These are phyloP conservation scores for Metschnikowia dekortorum DNA, from an alignment of 805 yeast species.

Conservation along the genomic window DNA sequence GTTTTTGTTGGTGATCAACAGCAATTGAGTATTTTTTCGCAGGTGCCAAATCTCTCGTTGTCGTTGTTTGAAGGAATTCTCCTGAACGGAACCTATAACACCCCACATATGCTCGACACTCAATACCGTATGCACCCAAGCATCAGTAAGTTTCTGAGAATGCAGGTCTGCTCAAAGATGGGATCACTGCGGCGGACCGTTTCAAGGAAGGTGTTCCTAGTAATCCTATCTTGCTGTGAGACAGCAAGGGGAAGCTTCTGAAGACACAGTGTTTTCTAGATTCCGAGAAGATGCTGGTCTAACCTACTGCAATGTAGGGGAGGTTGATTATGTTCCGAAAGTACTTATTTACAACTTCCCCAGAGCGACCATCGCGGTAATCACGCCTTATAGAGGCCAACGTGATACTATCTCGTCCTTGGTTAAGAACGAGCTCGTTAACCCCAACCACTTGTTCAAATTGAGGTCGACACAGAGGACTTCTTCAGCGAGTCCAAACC, in stretches of 20 bases:
- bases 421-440: slow-evolving; percentile 48
- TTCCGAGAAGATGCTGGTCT: slow-evolving; percentile 49
- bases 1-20: slow-evolving; percentile 75
- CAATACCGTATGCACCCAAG: slow-evolving; percentile 67
- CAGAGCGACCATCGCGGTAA: slow-evolving; percentile 49
- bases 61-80: slow-evolving; percentile 67
- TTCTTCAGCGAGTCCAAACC: slow-evolving; percentile 42
- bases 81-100: slow-evolving; percentile 53
- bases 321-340: slow-evolving; percentile 45
- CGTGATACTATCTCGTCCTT: slow-evolving; percentile 57
- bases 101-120: slow-evolving; percentile 65
- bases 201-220: slow-evolving; percentile 38
- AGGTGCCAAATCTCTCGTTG: slow-evolving; percentile 60
- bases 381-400: slow-evolving; percentile 77
- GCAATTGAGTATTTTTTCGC: slow-evolving; percentile 68
- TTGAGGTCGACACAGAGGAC: slow-evolving; percentile 61
- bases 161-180: slow-evolving; percentile 48
- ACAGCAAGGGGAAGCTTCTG: slow-evolving; percentile 47
- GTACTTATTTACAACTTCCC: slow-evolving; percentile 44
- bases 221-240: slow-evolving; percentile 58
- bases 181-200: slow-evolving; percentile 53
- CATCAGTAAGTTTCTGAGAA: slow-evolving; percentile 56
- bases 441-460: slow-evolving; percentile 48
- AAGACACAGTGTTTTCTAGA: slow-evolving; percentile 45
- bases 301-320: slow-evolving; percentile 55